Percentiles rank a stretch among this genome's conserved stretches.
These are phyloP conservation scores for Thraustotheca clavata DNA, from an alignment of 352 stramenopile genomes.

Conservation along the genomic window DNA sequence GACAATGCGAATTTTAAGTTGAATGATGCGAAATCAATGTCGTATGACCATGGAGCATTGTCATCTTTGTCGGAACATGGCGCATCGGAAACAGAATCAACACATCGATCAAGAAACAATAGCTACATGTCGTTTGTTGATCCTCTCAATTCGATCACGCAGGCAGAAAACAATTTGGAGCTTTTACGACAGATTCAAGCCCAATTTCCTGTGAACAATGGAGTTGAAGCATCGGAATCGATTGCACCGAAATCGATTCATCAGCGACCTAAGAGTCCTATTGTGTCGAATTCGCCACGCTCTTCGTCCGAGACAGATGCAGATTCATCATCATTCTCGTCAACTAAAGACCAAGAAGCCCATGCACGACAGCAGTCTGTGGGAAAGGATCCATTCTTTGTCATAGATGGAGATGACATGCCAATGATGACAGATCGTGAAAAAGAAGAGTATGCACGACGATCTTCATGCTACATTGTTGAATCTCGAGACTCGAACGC, in stretches of 20 bases:
- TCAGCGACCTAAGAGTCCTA: too few species aligned
- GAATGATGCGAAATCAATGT: not conserved
- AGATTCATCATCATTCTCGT: not conserved
- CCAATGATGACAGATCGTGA: not conserved
- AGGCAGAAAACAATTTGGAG: slow-evolving; percentile 11
- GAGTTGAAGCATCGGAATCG: not conserved
- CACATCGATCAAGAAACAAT: not conserved
- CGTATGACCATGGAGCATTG: not conserved
- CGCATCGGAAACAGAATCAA: not conserved
- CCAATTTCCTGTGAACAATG: not conserved
- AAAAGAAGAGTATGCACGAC: not conserved
- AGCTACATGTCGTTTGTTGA: slow-evolving; percentile 4
- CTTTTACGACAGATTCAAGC: slow-evolving; percentile 19
- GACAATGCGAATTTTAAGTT: not conserved
- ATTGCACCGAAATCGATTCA: not conserved
- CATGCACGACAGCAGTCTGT: not conserved
- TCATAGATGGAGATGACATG: not conserved
- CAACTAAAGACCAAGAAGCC: not conserved
- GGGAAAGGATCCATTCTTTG: not conserved
- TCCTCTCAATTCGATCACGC: not conserved
- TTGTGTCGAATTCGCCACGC: not conserved
- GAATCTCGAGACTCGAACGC: not conserved
- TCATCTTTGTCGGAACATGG: not conserved
- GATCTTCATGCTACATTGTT: slow-evolving; percentile 5
- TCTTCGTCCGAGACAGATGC: slow-evolving; percentile 4